Base-by-base conservation (phyloP, 169 alveolate genomes). In the Plasmodium adleri region DNA sequence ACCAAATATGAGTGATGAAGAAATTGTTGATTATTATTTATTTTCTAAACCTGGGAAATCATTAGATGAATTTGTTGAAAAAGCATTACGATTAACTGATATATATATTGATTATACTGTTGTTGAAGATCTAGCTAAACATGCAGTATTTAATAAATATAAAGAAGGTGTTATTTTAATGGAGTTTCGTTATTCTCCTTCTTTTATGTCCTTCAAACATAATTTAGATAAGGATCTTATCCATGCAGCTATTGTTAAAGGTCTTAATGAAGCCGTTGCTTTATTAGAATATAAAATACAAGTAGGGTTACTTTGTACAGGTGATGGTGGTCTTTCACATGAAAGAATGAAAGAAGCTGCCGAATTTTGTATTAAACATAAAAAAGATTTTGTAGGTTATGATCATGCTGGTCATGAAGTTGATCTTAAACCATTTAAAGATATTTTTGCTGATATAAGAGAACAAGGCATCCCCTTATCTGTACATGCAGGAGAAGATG, bases 401-500 rank as follows among this genome's bases (percentile, higher is more conserved):
- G 93, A 89, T 78, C 88, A 89, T 50, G 93, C 88, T 32, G 93
- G 93, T 10, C 72, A 78, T 43, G 92, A 87, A 80, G 78, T 78
- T 0, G 75, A 71, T 47, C 72, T 89, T 52, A 75, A 87, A 28
- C 88, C 60, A 10, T 66, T 63, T 74, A 68, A 45, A 58, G 93
- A 66, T 20, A 78, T 80, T 32, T 89, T 47, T 54, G 75, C 76
- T 67, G 52, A 78, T 47, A 88, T 89, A 26, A 78, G 85, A 22
- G 91, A 89, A 52, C 54, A 75, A 12, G 93, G 93, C 3, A 56
- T 89, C 1, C 73, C 72, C 45, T 59, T 89, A 52, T 43, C 93
- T 39, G 88, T 89, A 20, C 93, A 89, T 60, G 93, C 93, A n/a
- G 93, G 93, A 4, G 93, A 89, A 71, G 88, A 76, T 49, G 15